Percentiles rank a stretch among this genome's conserved stretches.
Conservation (phyloP, 116 monocot species). For the Trichopus zeylanicus region DNA sequence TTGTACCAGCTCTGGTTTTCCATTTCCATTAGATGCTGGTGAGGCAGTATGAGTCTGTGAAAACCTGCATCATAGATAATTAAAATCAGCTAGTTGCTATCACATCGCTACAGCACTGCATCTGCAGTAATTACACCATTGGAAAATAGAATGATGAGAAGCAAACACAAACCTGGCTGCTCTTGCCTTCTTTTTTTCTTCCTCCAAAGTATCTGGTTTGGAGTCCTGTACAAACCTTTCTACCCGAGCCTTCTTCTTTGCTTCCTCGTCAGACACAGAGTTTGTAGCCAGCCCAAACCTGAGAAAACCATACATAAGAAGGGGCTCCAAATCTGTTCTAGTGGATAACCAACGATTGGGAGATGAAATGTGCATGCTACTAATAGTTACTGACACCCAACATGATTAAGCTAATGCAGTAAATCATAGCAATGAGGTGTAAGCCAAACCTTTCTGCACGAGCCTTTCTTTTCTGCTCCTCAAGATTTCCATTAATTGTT, state of each 20-base stretch:
- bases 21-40: too few relatives aligned
- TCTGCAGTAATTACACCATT: too few relatives aligned
- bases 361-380: background rate
- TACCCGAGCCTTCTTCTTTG: conserved; percentile 55
- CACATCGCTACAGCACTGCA: background rate
- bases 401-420: too few relatives aligned
- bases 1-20: too few relatives aligned
- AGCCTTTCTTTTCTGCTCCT: conserved; percentile 63
- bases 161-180: conserved; percentile 54
- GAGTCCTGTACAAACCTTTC: conserved; percentile 38
- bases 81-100: too few relatives aligned
- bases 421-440: too few relatives aligned
- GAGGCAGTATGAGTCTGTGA: too few relatives aligned
- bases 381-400: too few relatives aligned
- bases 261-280: conserved; percentile 23
- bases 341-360: background rate
- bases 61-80: too few relatives aligned
- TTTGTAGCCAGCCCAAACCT: conserved; percentile 45
- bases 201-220: conserved; percentile 29
- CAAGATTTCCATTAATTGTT: conserved; percentile 15
- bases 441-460: conserved; percentile 52
- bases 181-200: conserved; percentile 67
- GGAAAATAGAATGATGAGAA: too few relatives aligned
- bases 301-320: background rate
- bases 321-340: background rate